Conservation (phyloP, 768 basidiomycete species). For the Hypsizygus marmoreus region DNA sequence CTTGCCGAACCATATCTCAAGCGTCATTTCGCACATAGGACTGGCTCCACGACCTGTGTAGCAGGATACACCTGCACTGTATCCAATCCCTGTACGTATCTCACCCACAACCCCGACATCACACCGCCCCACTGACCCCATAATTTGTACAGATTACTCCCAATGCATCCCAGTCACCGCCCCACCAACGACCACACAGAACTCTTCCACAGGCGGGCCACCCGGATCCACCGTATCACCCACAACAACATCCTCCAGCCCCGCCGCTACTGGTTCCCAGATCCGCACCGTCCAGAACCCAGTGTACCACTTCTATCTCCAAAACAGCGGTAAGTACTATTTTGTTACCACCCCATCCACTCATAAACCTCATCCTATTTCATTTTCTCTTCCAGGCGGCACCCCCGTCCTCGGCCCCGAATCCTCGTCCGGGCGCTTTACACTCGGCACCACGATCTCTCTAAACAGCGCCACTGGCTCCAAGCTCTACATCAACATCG, state of each 20-base stretch:
- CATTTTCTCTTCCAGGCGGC: constrained; percentile 35
- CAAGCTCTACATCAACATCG: constrained; percentile 50
- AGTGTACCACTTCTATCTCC: constrained; percentile 59
- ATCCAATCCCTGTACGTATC: constrained; percentile 40
- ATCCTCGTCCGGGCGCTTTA: constrained; percentile 51
- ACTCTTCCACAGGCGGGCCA: constrained; percentile 31
- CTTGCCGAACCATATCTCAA: neutral
- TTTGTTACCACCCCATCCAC: neutral
- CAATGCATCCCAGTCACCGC: constrained; percentile 50
- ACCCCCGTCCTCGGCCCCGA: constrained; percentile 54
- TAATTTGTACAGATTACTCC: constrained; percentile 44
- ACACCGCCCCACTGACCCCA: neutral
- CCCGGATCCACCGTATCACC: constrained; percentile 26
- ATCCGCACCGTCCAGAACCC: constrained; percentile 55
- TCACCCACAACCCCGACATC: neutral
- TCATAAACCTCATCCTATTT: neutral
- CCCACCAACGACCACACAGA: constrained; percentile 23
- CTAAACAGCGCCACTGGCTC: constrained; percentile 43
- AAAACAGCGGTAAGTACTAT: constrained; percentile 46
- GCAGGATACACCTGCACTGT: constrained; percentile 44
- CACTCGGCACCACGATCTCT: constrained; percentile 47
- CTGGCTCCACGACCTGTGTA: constrained; percentile 44
- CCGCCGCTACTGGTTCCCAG: constrained; percentile 45
- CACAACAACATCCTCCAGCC: constrained; percentile 32
- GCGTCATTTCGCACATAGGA: constrained; percentile 25